Conservation (phyloP, 768 basidiomycete genomes). For the Panus rudis region DNA sequence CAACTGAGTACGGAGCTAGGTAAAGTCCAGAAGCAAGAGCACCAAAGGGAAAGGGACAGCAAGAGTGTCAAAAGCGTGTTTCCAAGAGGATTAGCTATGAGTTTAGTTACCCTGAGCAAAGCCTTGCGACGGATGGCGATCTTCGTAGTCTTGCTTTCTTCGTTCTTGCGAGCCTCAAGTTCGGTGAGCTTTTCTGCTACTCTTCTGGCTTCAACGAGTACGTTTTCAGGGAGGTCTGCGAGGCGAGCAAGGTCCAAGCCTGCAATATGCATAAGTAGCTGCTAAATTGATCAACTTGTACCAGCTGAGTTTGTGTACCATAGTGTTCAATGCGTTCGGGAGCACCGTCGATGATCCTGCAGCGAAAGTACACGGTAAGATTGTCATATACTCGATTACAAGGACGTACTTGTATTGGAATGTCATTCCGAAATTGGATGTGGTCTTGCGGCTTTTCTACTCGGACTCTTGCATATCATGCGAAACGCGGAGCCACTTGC, state of each 20-base stretch:
- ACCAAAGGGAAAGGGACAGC: not conserved
- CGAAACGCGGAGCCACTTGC: not conserved
- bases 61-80: not conserved
- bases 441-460: conserved; percentile 39
- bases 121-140: conserved; percentile 59
- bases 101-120: conserved; percentile 48
- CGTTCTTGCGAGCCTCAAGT: conserved; percentile 48
- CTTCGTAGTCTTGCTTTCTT: conserved; percentile 55
- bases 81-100: not conserved
- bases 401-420: conserved; percentile 68
- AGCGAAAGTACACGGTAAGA: not conserved
- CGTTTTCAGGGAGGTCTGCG: conserved; percentile 74
- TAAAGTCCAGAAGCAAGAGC: not conserved
- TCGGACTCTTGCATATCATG: conserved; percentile 30
- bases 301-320: conserved; percentile 38
- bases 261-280: conserved; percentile 22
- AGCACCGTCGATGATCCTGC: conserved; percentile 69
- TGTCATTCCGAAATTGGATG: conserved; percentile 55
- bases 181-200: conserved; percentile 55
- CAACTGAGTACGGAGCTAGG: conserved; percentile 69
- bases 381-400: not conserved
- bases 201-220: conserved; percentile 54
- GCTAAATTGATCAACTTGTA: conserved; percentile 1
- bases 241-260: conserved; percentile 86
- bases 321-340: conserved; percentile 63